Evolutionary conservation across 1,139 yeast species (phyloP).

Genomic region (Yamadazyma sp.): DNA sequence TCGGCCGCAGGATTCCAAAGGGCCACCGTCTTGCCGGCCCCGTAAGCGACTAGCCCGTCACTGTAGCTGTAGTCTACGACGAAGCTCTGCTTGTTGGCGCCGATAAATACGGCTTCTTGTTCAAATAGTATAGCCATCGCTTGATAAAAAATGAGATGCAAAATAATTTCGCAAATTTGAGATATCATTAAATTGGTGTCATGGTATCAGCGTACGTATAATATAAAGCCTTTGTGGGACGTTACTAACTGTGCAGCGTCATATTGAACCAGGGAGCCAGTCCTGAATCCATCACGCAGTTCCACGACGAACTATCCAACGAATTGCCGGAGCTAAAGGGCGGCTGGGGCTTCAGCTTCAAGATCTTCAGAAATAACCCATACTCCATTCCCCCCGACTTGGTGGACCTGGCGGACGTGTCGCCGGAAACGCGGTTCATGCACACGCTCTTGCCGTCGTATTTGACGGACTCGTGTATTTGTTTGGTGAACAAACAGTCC

Average conservation of each 20-base stretch:
- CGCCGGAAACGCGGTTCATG: conserved; percentile 48
- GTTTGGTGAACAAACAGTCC: conserved; percentile 52
- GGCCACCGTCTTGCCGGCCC: conserved; percentile 73
- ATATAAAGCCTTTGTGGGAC: background rate
- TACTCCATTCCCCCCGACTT: conserved; percentile 46
- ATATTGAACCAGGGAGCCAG: conserved; percentile 55
- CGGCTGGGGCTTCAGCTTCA: conserved; percentile 64
- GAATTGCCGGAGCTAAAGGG: conserved; percentile 60
- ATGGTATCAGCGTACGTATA: conserved; percentile 38
- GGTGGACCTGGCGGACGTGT: conserved; percentile 24
- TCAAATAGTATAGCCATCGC: conserved; percentile 4
- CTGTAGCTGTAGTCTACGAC: conserved; percentile 56
- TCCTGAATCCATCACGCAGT: conserved; percentile 63
- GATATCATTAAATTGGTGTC: too few species aligned
- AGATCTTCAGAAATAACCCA: conserved; percentile 62
- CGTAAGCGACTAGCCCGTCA: conserved; percentile 60
- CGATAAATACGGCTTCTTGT: conserved; percentile 66
- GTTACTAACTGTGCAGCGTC: conserved; percentile 34
- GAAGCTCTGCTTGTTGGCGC: conserved; percentile 75
- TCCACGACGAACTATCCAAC: conserved; percentile 67
- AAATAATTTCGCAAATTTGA: too few species aligned
- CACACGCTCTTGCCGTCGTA: conserved; percentile 61
- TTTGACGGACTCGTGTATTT: conserved; percentile 48
- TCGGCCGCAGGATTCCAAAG: conserved; percentile 62
- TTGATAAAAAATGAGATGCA: conserved; percentile 11